Conservation (phyloP, 2,329 filamentous ascomycete genomes). For the Trichoderma endophyticum region DNA sequence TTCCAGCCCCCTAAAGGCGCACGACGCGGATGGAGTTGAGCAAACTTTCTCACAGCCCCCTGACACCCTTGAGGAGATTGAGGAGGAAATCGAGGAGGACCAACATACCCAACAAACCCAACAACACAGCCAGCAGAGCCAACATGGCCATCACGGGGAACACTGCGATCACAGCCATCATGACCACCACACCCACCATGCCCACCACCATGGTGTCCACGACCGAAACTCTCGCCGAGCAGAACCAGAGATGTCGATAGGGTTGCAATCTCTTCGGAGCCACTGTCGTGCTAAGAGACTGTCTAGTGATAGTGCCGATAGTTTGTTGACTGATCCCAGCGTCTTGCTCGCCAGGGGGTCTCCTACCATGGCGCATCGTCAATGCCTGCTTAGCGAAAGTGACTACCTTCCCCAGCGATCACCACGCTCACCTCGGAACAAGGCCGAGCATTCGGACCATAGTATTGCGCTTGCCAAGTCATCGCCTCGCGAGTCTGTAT, state of each 20-base stretch:
- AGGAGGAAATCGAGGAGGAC: not conserved
- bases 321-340: constrained; percentile 30
- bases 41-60: not conserved
- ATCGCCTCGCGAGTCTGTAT: not conserved
- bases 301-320: constrained; percentile 25
- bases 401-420: constrained; percentile 19
- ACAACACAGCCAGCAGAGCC: constrained; percentile 15
- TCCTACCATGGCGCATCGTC: constrained; percentile 11
- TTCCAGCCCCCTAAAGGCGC: constrained; percentile 1
- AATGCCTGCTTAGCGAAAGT: constrained; percentile 17
- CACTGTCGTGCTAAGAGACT: constrained; percentile 25
- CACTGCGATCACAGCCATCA: not conserved
- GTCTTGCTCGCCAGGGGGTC: constrained; percentile 28
- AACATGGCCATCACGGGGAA: not conserved
- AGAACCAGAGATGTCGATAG: constrained; percentile 27
- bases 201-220: not conserved
- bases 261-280: constrained; percentile 32
- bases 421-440: constrained; percentile 28
- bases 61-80: not conserved
- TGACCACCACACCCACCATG: not conserved
- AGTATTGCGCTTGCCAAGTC: constrained; percentile 28
- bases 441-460: constrained; percentile 26
- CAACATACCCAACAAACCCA: constrained; percentile 1
- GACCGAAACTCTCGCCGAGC: constrained; percentile 10
- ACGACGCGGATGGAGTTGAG: not conserved